Evolutionary conservation across 2,329 filamentous ascomycete species (phyloP).

Genomic region (Claviceps sp.): DNA sequence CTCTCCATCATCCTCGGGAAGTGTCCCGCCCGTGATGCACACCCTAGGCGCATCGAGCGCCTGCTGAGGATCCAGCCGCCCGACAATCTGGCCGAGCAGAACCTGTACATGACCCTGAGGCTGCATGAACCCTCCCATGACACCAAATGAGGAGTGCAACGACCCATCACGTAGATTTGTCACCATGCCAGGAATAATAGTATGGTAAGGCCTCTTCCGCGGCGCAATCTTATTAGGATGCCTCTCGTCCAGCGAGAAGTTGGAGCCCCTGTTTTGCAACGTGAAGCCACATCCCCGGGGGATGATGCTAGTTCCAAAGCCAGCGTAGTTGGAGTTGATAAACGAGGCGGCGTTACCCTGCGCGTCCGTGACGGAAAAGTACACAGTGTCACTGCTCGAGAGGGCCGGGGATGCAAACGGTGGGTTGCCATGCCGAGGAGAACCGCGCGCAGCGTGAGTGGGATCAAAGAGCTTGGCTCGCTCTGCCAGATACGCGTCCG

Average conservation of each 20-base stretch:
- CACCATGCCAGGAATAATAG: conserved; percentile 86
- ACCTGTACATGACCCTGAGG: conserved; percentile 94
- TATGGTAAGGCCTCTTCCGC: conserved; percentile 86
- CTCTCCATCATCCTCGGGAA: conserved; percentile 45
- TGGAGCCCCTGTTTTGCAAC: conserved; percentile 82
- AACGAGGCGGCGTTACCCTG: conserved; percentile 86
- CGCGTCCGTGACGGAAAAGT: conserved; percentile 73
- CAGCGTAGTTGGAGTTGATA: conserved; percentile 90
- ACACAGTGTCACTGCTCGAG: conserved; percentile 82
- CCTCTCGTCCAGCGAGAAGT: conserved; percentile 57
- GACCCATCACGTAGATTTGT: conserved; percentile 63
- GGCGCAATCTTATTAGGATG: conserved; percentile 76
- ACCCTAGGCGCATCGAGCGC: conserved; percentile 86
- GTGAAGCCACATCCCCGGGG: conserved; percentile 81
- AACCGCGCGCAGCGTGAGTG: conserved; percentile 38
- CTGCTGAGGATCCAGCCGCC: conserved; percentile 69
- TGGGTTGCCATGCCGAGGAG: conserved; percentile 47
- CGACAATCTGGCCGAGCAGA: conserved; percentile 75
- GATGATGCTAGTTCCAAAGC: conserved; percentile 79
- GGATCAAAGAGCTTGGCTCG: conserved; percentile 48
- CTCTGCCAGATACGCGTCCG: conserved; percentile 58
- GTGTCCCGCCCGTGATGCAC: conserved; percentile 55
- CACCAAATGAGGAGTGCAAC: conserved; percentile 78
- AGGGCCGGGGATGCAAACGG: conserved; percentile 54
- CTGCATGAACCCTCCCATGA: conserved; percentile 99